Base-by-base conservation (phyloP, 73 alveolate genomes). In the Breviolum minutum region DNA sequence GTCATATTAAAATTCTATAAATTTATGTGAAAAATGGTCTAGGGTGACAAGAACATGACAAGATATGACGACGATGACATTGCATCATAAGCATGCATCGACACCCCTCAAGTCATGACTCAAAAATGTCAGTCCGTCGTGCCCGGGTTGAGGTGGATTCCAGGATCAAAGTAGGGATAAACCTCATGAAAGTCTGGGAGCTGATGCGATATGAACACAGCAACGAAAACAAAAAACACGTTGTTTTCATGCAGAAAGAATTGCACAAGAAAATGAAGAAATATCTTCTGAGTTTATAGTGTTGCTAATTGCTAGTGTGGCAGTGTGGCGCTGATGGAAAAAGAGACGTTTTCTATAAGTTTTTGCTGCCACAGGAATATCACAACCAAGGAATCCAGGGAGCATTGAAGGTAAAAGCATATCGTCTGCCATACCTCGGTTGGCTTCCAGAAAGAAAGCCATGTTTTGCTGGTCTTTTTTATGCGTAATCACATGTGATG, bases 401-500 rank as follows among this genome's bases (percentile, higher is more conserved):
- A 29, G 68, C 98, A 76, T 92, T 92, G 98, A 92, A 92, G 66
- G 98, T 61, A 68, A 92, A 92, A 54, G 98, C 98, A n/a, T 92
- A 92, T 26, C 98, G 77, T 66, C 29, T 92, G 64, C 91, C 89
- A 64, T 92, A 92, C 97, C 97, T 91, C 30, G 30, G 84, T 32
- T 87, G 22, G 13, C 54, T 40, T 17, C 70, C 71, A 7, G 20
- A 48, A 48, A 3, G 32, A 73, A n/a, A 10, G 83, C 83, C 83
- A 2, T 40, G 54, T 40, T 40, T 40, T 40, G 54, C 54, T 40
- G 54, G n/a, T n/a, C n/a, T 40, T 40, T 40, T 40, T 40, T 40
- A 40, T 40, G 5, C 3, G 54, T 40, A 3, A 40, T 40, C 54
- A 40, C 54, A 40, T 40, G 54, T 40, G 54, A 40, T 66, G 24